Evolutionary conservation across 805 yeast genomes (phyloP), one percentile per base, ranked within the genome.

Genomic region (Metschnikowia similis): DNA sequence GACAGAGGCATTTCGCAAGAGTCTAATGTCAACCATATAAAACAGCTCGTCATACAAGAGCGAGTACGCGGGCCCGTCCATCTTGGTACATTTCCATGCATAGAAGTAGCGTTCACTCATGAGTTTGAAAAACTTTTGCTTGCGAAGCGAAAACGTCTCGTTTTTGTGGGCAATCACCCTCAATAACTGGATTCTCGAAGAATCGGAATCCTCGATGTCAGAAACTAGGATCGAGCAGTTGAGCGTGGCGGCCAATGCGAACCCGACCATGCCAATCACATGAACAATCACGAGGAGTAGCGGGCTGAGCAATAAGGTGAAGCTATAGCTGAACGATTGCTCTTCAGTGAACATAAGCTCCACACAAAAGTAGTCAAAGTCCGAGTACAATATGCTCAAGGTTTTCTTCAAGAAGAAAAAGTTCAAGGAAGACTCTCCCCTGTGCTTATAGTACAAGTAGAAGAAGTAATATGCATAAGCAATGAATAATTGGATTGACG

Each of bases 361-460:
- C 27, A 47, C 27, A 8, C 49, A 37, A 26, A 55, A 43, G 38
- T 48, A 43, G 32, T 47, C 29, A 41, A 61, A 52, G 41, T 62
- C 66, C 27, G 41, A 35, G 41, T 50, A 56, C 13, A 55, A 30
- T 6, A 55, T 44, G 29, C 49, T 41, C 9, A 55, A 13, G 13
- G 56, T 35, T 45, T 61, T 62, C 17, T 57, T 53, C 21, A 56
- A 41, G 45, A 57, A 62, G 41, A 54, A 52, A 29, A 47, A 58
- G 28, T 59, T 56, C 32, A 55, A 47, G 8, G 51, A 52, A 3
- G 17, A 28, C 41, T 55, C 44, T 1, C 55, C 55, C 41, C 50
- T 54, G 45, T 49, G 49, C 31, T 54, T 49, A 49, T 56, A 62
- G 50, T 58, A 58, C 9, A 57, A 45, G 45, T 56, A 50, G 34